phyloP scores from a whole-genome alignment of 495 filamentous ascomycete genomes.

The Podospora comata region DNA sequence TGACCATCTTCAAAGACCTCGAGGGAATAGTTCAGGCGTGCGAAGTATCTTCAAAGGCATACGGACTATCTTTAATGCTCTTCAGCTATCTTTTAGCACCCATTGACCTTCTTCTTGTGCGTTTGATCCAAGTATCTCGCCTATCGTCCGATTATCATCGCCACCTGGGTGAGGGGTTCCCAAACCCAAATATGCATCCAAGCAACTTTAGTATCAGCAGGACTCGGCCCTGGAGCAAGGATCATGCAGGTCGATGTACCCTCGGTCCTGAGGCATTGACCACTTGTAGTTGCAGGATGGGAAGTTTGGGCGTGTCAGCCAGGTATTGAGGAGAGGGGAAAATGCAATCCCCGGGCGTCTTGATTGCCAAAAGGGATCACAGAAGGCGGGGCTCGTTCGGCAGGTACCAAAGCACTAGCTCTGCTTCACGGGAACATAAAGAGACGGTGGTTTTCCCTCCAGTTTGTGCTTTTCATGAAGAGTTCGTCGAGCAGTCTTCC shows the following conservation, averaged over 20 bases:
- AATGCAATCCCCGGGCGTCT: not conserved
- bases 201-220: not conserved
- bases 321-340: not conserved
- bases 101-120: no score
- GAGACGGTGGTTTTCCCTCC: not conserved
- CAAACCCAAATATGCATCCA: constrained; percentile 30
- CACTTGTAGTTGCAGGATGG: constrained; percentile 7
- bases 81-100: no score
- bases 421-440: not conserved
- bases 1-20: not conserved
- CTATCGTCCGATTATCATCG: not conserved
- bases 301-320: no score
- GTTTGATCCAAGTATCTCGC: no score
- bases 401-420: not conserved
- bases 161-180: constrained; percentile 27
- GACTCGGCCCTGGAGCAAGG: constrained; percentile 2
- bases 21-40: no score
- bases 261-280: constrained; percentile 7
- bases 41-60: no score
- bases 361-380: constrained; percentile 2
- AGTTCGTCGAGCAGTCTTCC: not conserved
- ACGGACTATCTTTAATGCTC: no score
- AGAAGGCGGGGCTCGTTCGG: constrained; percentile 13
- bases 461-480: not conserved
- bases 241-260: not conserved